These are phyloP conservation scores for Euphorbia lathyris DNA, from an alignment of 345 rosid species.

Conservation along the genomic window DNA sequence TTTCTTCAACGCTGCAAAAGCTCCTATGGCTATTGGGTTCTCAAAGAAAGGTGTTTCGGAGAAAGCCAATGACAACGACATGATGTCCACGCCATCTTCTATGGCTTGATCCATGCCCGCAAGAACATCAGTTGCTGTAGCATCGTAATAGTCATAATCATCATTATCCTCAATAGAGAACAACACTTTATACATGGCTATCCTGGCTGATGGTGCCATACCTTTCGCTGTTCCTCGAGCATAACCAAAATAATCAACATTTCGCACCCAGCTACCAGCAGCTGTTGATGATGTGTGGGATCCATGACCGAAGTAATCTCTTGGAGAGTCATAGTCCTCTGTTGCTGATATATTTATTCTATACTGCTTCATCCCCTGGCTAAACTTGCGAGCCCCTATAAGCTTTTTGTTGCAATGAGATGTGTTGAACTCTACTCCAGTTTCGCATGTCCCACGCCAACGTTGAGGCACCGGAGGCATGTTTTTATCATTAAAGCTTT, in stretches of 20 bases:
- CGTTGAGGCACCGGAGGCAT: conserved; percentile 41
- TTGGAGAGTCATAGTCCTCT: conserved; percentile 47
- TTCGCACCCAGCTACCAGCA: conserved; percentile 32
- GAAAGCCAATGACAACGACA: conserved; percentile 41
- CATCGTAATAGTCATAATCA: conserved; percentile 6
- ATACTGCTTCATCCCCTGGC: conserved; percentile 41
- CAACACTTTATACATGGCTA: conserved; percentile 52
- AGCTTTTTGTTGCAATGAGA: conserved; percentile 45
- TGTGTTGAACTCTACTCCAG: conserved; percentile 35
- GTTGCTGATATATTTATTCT: conserved; percentile 30
- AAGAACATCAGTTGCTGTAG: conserved; percentile 38
- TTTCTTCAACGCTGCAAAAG: conserved; percentile 47
- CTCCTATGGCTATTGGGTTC: conserved; percentile 51
- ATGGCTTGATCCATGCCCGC: conserved; percentile 59
- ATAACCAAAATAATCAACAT: conserved; percentile 45
- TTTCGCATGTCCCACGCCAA: conserved; percentile 44
- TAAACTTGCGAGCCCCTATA: conserved; percentile 45
- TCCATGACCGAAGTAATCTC: conserved; percentile 50
- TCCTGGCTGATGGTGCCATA: conserved; percentile 47
- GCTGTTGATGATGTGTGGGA: conserved; percentile 47
- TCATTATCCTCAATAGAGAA: conserved; percentile 14
- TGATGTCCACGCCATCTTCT: conserved; percentile 45
- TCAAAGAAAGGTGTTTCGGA: conserved; percentile 32
- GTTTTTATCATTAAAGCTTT: conserved; percentile 38
- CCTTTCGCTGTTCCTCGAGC: conserved; percentile 45